phyloP scores from a whole-genome alignment of 129 eudicot genomes.

The Tagetes patula region DNA sequence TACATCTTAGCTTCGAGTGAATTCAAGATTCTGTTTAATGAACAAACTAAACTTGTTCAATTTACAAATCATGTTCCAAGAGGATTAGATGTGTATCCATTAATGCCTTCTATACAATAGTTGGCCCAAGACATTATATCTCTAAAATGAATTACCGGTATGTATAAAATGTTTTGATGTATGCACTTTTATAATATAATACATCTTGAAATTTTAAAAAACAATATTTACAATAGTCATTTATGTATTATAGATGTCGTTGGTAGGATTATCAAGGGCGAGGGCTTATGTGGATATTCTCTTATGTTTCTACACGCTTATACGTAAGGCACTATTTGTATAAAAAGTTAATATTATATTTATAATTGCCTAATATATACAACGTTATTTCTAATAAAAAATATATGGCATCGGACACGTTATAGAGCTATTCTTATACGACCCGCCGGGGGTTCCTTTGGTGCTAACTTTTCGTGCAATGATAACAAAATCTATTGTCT shows the following conservation, averaged over 20 bases:
- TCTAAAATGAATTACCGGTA: too few species aligned
- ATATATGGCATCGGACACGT: background rate
- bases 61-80: background rate
- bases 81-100: background rate
- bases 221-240: too few species aligned
- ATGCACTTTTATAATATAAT: too few species aligned
- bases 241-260: background rate
- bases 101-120: background rate
- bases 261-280: background rate
- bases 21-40: background rate
- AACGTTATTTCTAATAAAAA: background rate
- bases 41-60: background rate
- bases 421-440: background rate
- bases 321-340: background rate
- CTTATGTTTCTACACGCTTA: background rate
- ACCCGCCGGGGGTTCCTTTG: background rate
- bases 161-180: too few species aligned
- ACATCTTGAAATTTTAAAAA: too few species aligned
- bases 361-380: background rate
- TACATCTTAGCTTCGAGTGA: background rate
- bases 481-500: too few species aligned
- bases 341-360: background rate
- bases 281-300: background rate
- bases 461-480: background rate
- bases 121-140: background rate